phyloP scores from a whole-genome alignment of 495 filamentous ascomycete species.

The Jackrogersella multiformis region DNA sequence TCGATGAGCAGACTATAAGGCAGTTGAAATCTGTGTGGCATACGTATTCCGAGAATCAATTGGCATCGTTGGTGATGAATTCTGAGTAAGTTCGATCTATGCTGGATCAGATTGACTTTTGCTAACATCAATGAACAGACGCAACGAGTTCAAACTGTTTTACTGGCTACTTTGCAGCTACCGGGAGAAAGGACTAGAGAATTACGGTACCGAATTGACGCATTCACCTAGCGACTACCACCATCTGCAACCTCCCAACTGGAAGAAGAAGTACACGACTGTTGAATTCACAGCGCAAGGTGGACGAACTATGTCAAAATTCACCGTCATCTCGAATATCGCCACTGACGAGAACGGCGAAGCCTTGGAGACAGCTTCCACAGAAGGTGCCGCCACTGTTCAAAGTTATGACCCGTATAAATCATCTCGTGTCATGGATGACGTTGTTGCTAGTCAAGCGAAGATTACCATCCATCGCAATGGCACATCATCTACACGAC shows the following conservation, averaged over 20 bases:
- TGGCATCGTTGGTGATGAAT: conserved; percentile 71
- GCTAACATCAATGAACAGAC: conserved; percentile 57
- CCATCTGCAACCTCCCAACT: conserved; percentile 68
- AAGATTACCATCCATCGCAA: conserved; percentile 75
- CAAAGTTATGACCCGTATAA: conserved; percentile 85
- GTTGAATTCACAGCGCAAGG: conserved; percentile 60
- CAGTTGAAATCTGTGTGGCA: conserved; percentile 92
- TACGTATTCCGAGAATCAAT: conserved; percentile 71
- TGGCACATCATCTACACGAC: conserved; percentile 38
- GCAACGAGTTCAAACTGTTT: conserved; percentile 89
- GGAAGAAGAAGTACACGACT: conserved; percentile 59
- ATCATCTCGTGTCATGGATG: conserved; percentile 66
- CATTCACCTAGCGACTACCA: conserved; percentile 91
- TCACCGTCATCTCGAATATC: conserved; percentile 73
- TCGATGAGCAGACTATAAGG: conserved; percentile 80
- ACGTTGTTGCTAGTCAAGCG: conserved; percentile 54
- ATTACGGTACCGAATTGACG: conserved; percentile 76
- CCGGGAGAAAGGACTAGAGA: conserved; percentile 81
- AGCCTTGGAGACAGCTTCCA: conserved; percentile 20
- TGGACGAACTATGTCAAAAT: conserved; percentile 69
- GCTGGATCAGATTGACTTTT: conserved; percentile 20
- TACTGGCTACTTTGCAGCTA: conserved; percentile 85
- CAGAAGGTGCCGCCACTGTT: conserved; percentile 48
- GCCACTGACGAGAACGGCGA: conserved; percentile 45
- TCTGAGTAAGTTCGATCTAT: conserved; percentile 65